phyloP scores from a whole-genome alignment of 345 rosid genomes.

The Eucalyptus sideroxylon region DNA sequence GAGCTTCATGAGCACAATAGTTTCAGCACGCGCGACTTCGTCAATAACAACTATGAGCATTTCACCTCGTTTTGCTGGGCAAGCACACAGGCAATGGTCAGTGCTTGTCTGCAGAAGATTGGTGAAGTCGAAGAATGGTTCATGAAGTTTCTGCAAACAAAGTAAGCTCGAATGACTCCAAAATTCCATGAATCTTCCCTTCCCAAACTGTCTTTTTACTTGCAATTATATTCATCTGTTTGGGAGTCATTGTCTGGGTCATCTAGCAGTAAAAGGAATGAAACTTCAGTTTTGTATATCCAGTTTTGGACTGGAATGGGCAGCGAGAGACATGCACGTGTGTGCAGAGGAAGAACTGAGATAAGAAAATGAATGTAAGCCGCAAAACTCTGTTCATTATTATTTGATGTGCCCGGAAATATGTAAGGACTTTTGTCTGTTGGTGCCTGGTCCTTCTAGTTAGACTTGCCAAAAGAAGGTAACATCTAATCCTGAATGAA shows the following conservation, averaged over 20 bases:
- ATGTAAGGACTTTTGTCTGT: not conserved
- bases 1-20: not conserved
- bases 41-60: not conserved
- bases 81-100: not conserved
- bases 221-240: not conserved
- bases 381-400: not conserved
- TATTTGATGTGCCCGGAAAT: not conserved
- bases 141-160: not conserved
- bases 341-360: not conserved
- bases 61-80: not conserved
- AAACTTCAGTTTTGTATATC: not conserved
- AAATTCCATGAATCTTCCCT: not conserved
- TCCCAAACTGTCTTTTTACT: not conserved
- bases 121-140: not conserved
- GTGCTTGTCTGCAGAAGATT: not conserved
- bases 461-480: not conserved
- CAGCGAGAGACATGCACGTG: not conserved
- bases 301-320: not conserved
- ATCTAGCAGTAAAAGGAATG: not conserved
- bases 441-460: not conserved
- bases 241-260: not conserved
- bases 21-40: not conserved
- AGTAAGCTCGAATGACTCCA: not conserved
- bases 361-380: not conserved
- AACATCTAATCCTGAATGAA: not conserved